A percentile compares a stretch with the other conserved stretches of the same genome.
phyloP scores from a whole-genome alignment of 441 rosid genomes.

The Syzygium malaccense region DNA sequence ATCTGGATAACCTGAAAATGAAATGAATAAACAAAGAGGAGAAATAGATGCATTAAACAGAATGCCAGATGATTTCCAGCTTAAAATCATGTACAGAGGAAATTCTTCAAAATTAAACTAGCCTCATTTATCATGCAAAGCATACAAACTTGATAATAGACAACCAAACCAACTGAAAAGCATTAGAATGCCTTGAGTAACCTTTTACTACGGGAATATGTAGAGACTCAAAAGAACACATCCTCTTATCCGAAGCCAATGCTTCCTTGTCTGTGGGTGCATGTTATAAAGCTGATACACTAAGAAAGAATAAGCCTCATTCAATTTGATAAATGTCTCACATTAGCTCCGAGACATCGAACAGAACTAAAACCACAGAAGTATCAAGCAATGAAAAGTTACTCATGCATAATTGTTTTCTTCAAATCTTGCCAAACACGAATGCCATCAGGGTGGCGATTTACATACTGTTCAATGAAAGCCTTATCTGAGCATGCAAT shows the following conservation, averaged over 20 bases:
- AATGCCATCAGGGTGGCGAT: slow-evolving; percentile 6
- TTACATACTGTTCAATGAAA: slow-evolving; percentile 3
- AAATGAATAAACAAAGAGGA: neutral
- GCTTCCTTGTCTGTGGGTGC: neutral
- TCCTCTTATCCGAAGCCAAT: neutral
- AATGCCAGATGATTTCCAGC: neutral
- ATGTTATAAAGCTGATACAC: neutral
- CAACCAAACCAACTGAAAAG: neutral
- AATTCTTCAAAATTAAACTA: neutral
- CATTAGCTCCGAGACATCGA: neutral
- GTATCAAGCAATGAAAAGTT: neutral
- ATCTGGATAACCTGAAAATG: neutral
- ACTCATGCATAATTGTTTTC: neutral
- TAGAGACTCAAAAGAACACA: neutral
- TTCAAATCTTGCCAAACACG: slow-evolving; percentile 1
- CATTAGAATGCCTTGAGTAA: neutral
- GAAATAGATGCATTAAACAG: neutral
- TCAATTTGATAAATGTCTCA: neutral
- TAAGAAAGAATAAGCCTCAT: neutral
- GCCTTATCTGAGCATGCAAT: slow-evolving; percentile 4
- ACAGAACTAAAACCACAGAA: neutral
- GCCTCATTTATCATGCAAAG: neutral
- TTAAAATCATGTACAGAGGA: neutral
- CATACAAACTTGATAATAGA: neutral
- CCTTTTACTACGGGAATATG: neutral